phyloP scores from a whole-genome alignment of 2,329 filamentous ascomycete species.

The Rhynchosporium graminicola region DNA sequence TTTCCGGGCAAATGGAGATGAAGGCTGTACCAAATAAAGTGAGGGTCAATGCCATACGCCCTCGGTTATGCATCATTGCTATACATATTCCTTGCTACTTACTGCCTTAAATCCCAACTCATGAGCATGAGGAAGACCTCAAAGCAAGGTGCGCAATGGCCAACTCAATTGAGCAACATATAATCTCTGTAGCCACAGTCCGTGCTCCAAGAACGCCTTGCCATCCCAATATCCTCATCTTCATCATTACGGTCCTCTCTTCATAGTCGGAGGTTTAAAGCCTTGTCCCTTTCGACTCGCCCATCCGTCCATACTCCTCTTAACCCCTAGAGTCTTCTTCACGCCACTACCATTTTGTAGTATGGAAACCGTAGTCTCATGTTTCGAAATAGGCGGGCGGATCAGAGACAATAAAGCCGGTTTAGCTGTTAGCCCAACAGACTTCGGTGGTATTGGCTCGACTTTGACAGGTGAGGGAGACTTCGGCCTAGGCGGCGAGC shows the following conservation, averaged over 20 bases:
- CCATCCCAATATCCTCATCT: not conserved
- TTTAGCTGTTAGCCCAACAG: constrained; percentile 24
- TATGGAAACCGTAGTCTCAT: constrained; percentile 35
- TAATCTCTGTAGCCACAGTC: not conserved
- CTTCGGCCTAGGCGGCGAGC: constrained; percentile 35
- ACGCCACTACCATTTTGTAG: constrained; percentile 28
- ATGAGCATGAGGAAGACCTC: not conserved
- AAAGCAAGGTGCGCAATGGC: not conserved
- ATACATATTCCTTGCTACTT: too few relatives aligned
- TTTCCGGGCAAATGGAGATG: too few relatives aligned
- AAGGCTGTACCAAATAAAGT: too few relatives aligned
- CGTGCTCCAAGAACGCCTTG: not conserved
- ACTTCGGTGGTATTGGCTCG: constrained; percentile 19
- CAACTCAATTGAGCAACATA: not conserved
- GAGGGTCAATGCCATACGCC: too few relatives aligned
- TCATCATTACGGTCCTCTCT: constrained; percentile 11
- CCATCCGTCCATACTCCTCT: constrained; percentile 52
- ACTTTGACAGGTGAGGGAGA: constrained; percentile 2
- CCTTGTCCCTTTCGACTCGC: constrained; percentile 32
- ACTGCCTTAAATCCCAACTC: too few relatives aligned
- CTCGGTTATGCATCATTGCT: too few relatives aligned
- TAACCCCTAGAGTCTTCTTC: constrained; percentile 52
- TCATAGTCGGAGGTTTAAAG: constrained; percentile 37
- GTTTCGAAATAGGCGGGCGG: constrained; percentile 31
- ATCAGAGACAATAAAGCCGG: constrained; percentile 33